Evolutionary conservation across 106 monocot species (phyloP), one percentile per base, ranked within the genome.

Genomic region (Cymbidium sinense): DNA sequence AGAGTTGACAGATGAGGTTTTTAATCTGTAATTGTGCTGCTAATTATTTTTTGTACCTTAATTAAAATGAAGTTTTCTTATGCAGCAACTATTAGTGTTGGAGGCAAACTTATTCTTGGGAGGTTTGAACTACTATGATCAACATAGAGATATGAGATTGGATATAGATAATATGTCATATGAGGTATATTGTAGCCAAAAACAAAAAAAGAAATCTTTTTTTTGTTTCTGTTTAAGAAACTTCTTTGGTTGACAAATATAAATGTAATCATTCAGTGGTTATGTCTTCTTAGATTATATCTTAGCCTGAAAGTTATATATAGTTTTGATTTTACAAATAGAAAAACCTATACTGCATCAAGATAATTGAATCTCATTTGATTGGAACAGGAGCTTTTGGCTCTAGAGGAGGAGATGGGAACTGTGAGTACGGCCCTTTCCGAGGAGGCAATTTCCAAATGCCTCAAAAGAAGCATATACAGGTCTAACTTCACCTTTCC

Each of bases 131-230:
- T 85, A 85, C 70, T 79, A 83, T 39, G 96, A 96, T 85, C 87
- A 85, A 65, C 89, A 96, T 75, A 83, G 91, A 74, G 91, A 91
- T 37, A 89, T 93, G 96, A 89, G 96, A 86, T 77, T 96, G 91
- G 93, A 96, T 76, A 93, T 93, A 51, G 96, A 96, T 73, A 85
- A 90, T 69, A 93, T 96, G 96, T 86, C 85, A 34, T 96, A 96
- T 77, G 96, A 96, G 96, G 96, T 93, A 86, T 33, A 34, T 44
- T 43, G n/a, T n/a, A n/a, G n/a, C n/a, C 3, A 39, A 39, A 39
- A 39, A 39, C 7, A 39, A 39, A 37, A 3, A 37, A 37, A 37
- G 2, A 37, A 37, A 37, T 17, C 0, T 51, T 12, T 51, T 12
- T 51, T 15, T 0, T 51, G 11, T 51, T 51, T 51, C 19, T 51